Evolutionary conservation across 805 yeast genomes (phyloP), one percentile per base, ranked within the genome.

Genomic region (Priceomyces fermenticarens): DNA sequence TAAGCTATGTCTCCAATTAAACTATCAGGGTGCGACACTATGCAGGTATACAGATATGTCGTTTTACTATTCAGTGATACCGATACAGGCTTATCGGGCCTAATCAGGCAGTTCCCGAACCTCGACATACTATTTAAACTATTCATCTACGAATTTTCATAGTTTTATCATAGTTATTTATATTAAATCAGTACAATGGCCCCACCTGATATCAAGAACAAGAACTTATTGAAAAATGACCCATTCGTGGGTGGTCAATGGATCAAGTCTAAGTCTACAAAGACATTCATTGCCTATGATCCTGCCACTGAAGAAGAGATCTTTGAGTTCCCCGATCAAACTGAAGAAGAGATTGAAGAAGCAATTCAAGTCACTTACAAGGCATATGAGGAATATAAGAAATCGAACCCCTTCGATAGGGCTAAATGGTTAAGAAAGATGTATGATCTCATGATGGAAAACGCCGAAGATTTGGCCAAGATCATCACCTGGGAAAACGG

Each of bases 401-500:
- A 68, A 35, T 74, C 81, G 2, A 57, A 70, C 9, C 73, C 78
- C 20, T 68, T 73, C 46, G 72, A 76, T 40, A 74, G 84, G 52
- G 53, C 83, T 2, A 52, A 57, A 34, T 72, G 71, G 76, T 62
- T 77, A 49, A 66, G 81, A 55, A 77, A 72, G 35, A 46, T 79
- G 50, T 70, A 60, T 58, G 59, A 74, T 38, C 57, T 78, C 40
- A 78, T 79, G 73, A 62, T 67, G 20, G 83, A 78, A 43, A 77
- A 80, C 49, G 51, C 62, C 35, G 82, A 78, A 17, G 84, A 80
- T 53, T 66, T 80, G 54, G 84, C 79, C 11, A 72, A 72, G 38
- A 64, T 80, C 40, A 54, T 78, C 32, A 66, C 81, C 20, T 76
- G 77, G 77, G 85, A 80, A 58, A 80, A 79, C 52, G 84, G 85